Conservation (phyloP, 1,284 basidiomycete species). For the Malassezia sp. region DNA sequence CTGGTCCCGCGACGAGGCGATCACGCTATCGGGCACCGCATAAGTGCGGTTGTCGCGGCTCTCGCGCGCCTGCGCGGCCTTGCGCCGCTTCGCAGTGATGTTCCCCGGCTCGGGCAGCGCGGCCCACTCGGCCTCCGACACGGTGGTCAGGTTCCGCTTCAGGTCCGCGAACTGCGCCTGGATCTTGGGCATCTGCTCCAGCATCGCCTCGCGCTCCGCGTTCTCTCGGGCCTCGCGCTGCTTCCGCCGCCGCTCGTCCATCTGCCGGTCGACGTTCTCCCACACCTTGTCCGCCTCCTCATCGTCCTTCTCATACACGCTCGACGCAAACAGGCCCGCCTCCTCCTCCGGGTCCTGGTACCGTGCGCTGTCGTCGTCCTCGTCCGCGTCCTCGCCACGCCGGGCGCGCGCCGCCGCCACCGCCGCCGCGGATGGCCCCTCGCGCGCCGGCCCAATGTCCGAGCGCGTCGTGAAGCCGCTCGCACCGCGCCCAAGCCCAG, state of each 20-base stretch:
- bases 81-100: slow-evolving; percentile 78
- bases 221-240: slow-evolving; percentile 69
- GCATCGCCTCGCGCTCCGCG: slow-evolving; percentile 60
- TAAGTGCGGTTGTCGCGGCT: slow-evolving; percentile 57
- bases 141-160: slow-evolving; percentile 72
- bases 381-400: slow-evolving; percentile 18
- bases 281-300: slow-evolving; percentile 95
- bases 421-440: slow-evolving; percentile 77
- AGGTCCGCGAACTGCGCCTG: slow-evolving; percentile 88
- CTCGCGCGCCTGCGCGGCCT: slow-evolving; percentile 60
- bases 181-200: slow-evolving; percentile 73
- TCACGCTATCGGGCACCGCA: slow-evolving; percentile 80
- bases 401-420: slow-evolving; percentile 56
- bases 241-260: slow-evolving; percentile 73
- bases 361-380: slow-evolving; percentile 65
- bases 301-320: slow-evolving; percentile 90
- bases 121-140: slow-evolving; percentile 89
- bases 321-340: slow-evolving; percentile 85
- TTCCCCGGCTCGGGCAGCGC: slow-evolving; percentile 89
- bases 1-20: slow-evolving; percentile 49
- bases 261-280: slow-evolving; percentile 73
- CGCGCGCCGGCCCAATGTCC: slow-evolving; percentile 94
- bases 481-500: slow-evolving; percentile 51
- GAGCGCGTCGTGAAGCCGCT: slow-evolving; percentile 97
- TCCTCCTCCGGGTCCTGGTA: slow-evolving; percentile 96